phyloP scores from a whole-genome alignment of 768 basidiomycete species.

The Cubamyces lactineus region DNA sequence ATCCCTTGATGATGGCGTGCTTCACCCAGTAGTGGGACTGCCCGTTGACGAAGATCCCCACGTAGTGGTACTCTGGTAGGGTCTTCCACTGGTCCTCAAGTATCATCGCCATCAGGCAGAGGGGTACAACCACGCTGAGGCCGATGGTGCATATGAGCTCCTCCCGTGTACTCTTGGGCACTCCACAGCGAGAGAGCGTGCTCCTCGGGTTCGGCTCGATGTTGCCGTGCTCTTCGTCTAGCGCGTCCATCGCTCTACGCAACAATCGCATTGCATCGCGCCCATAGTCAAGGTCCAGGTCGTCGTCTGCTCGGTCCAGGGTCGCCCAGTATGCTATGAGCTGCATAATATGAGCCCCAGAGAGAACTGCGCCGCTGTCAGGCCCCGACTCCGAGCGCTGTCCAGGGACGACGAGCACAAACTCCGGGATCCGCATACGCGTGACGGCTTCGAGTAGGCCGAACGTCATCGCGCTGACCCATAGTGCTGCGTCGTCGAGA shows the following conservation, averaged over 20 bases:
- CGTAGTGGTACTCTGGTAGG: not conserved
- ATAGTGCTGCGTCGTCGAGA: constrained; percentile 11
- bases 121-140: not conserved
- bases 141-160: not conserved
- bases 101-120: not conserved
- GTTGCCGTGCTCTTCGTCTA: constrained; percentile 1
- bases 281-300: not conserved
- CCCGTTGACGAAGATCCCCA: not conserved
- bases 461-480: constrained; percentile 17
- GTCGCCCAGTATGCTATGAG: not conserved
- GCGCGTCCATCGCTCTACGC: not conserved
- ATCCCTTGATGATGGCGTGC: not conserved
- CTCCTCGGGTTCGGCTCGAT: not conserved
- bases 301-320: not conserved
- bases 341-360: not conserved
- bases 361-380: not conserved
- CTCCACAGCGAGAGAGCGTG: not conserved
- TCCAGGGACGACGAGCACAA: not conserved
- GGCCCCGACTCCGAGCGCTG: not conserved
- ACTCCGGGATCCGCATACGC: constrained; percentile 6
- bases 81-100: not conserved
- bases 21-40: not conserved
- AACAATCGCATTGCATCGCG: not conserved
- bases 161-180: not conserved
- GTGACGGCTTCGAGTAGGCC: constrained; percentile 8